These are phyloP conservation scores for Fusarium cicatricum DNA, from an alignment of 2,329 filamentous ascomycete species.

Conservation along the genomic window DNA sequence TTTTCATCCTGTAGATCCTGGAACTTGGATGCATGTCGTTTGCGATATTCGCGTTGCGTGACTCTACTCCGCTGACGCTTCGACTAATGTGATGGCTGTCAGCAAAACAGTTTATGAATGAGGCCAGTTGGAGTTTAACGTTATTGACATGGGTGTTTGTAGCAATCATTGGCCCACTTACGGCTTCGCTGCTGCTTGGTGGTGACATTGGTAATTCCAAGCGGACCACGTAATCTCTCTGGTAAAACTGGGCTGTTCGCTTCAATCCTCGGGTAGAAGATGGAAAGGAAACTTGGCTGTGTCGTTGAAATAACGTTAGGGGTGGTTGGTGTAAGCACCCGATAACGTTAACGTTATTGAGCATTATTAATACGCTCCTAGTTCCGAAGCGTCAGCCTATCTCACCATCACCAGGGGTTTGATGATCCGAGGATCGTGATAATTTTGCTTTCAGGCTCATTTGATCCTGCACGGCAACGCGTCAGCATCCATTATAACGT, in stretches of 20 bases:
- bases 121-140: background rate
- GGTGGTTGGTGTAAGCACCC: too few species aligned
- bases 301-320: too few species aligned
- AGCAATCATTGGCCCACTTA: slow-evolving; percentile 26
- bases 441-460: too few species aligned
- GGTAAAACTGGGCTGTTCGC: background rate
- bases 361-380: too few species aligned
- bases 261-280: background rate
- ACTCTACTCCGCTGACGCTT: slow-evolving; percentile 40
- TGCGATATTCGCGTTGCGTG: slow-evolving; percentile 41
- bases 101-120: background rate
- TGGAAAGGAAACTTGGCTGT: too few species aligned
- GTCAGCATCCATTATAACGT: too few species aligned
- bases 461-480: too few species aligned
- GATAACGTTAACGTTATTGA: too few species aligned
- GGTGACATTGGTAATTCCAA: slow-evolving; percentile 21
- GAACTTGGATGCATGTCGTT: slow-evolving; percentile 39
- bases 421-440: too few species aligned
- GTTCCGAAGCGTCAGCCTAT: too few species aligned
- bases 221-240: background rate
- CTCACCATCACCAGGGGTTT: too few species aligned
- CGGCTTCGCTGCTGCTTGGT: slow-evolving; percentile 16
- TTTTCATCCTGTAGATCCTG: slow-evolving; percentile 40
- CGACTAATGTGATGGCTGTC: slow-evolving; percentile 23
- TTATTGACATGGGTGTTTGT: slow-evolving; percentile 9